Conservation (phyloP, 1,139 yeast genomes). For the Geotrichum klebahnii region DNA sequence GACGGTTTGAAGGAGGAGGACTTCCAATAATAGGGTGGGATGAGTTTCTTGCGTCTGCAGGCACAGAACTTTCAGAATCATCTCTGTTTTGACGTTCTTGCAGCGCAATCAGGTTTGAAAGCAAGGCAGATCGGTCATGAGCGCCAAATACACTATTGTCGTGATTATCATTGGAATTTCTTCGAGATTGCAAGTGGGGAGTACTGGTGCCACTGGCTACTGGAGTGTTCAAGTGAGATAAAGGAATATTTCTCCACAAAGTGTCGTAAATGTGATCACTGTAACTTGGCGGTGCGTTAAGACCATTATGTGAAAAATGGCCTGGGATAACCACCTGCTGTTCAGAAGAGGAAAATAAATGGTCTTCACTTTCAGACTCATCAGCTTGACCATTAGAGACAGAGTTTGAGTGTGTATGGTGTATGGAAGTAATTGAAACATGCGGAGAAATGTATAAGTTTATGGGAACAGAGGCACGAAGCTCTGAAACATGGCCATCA, state of each 20-base stretch:
- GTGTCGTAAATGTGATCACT: slow-evolving; percentile 81
- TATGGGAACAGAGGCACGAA: slow-evolving; percentile 71
- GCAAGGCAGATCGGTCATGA: slow-evolving; percentile 8
- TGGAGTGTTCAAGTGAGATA: slow-evolving; percentile 57
- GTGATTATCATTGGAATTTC: not conserved
- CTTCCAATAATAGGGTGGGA: not conserved
- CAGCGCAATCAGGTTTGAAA: slow-evolving; percentile 14
- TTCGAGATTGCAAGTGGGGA: slow-evolving; percentile 3
- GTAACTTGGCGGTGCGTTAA: slow-evolving; percentile 84
- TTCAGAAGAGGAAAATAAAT: slow-evolving; percentile 8
- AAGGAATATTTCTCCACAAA: slow-evolving; percentile 64
- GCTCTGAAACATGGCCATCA: slow-evolving; percentile 72
- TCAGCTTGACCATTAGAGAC: slow-evolving; percentile 12
- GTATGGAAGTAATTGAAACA: slow-evolving; percentile 47
- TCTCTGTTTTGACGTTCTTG: slow-evolving; percentile 14
- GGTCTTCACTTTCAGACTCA: slow-evolving; percentile 2
- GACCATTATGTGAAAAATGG: not conserved
- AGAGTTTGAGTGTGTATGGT: slow-evolving; percentile 42
- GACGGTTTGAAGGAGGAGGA: not conserved
- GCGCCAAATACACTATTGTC: slow-evolving; percentile 3
- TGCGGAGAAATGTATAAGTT: slow-evolving; percentile 73
- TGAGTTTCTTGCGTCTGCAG: not conserved
- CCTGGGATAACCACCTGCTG: not conserved
- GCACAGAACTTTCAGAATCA: not conserved
- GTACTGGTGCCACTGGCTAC: slow-evolving; percentile 15